A percentile compares a stretch with the other conserved stretches of the same genome.
phyloP scores from a whole-genome alignment of 169 alveolate species.

The Theileria parva region DNA sequence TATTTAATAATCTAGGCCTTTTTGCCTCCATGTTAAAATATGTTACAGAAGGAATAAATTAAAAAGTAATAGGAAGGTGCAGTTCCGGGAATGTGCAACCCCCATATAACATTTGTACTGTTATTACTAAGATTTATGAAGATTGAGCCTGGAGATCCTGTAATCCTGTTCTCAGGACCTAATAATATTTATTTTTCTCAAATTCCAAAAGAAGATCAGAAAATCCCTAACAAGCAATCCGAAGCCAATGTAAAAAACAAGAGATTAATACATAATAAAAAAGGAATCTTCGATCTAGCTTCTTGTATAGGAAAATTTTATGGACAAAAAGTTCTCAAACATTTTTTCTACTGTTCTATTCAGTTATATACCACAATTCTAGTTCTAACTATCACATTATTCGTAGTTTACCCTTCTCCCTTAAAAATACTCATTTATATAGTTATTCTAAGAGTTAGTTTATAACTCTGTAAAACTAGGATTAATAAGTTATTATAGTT shows the following conservation, averaged over 20 bases:
- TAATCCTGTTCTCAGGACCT: constrained; percentile 58
- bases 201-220: constrained; percentile 36
- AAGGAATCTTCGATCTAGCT: constrained; percentile 58
- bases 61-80: background rate
- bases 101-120: background rate
- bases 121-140: constrained; percentile 19
- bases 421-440: background rate
- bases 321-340: constrained; percentile 52
- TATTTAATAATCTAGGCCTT: constrained; percentile 19
- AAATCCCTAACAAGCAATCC: constrained; percentile 35
- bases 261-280: constrained; percentile 52
- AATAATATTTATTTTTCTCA: constrained; percentile 28
- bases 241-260: constrained; percentile 57
- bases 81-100: constrained; percentile 20
- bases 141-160: constrained; percentile 52
- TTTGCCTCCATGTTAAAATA: constrained; percentile 28
- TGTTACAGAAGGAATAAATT: constrained; percentile 2
- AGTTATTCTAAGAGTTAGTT: background rate
- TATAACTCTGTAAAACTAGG: background rate
- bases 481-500: constrained; percentile 28
- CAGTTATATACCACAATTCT: background rate
- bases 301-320: constrained; percentile 41
- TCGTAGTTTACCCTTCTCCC: background rate
- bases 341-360: background rate
- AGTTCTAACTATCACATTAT: background rate